Conservation (phyloP, 345 rosid species). For the Eucalyptus tenuipes region DNA sequence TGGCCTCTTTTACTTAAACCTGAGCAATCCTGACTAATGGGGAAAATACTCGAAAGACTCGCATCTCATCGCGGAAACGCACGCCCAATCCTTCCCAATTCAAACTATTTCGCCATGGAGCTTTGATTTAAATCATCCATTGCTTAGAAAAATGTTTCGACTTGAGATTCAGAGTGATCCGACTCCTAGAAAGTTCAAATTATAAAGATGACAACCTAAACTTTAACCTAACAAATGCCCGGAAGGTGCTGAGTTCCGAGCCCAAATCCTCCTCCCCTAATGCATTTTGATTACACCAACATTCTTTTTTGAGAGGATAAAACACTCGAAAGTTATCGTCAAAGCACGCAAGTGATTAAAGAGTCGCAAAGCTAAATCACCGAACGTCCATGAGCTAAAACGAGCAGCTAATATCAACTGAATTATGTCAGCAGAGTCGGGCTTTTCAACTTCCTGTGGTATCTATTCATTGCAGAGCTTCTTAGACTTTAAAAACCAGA, state of each 20-base stretch:
- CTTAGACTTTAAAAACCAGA: neutral
- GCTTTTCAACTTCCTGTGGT: neutral
- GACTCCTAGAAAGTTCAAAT: neutral
- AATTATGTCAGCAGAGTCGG: neutral
- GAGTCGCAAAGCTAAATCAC: neutral
- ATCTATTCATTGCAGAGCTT: neutral
- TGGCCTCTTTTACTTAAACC: neutral
- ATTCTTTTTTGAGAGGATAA: neutral
- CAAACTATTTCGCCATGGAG: neutral
- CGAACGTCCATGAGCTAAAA: neutral
- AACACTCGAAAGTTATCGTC: neutral
- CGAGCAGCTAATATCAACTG: neutral
- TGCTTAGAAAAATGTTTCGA: neutral
- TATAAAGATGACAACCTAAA: neutral
- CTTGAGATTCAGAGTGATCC: neutral
- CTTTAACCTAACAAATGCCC: neutral
- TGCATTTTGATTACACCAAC: neutral
- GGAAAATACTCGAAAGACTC: neutral
- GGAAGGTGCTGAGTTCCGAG: neutral
- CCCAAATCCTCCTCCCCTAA: neutral
- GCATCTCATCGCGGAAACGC: neutral
- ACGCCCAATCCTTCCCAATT: neutral
- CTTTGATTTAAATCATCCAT: neutral
- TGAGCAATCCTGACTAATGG: neutral
- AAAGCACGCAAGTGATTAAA: neutral